phyloP scores from a whole-genome alignment of 208 protist species.

The Trypanosoma conorhini region DNA sequence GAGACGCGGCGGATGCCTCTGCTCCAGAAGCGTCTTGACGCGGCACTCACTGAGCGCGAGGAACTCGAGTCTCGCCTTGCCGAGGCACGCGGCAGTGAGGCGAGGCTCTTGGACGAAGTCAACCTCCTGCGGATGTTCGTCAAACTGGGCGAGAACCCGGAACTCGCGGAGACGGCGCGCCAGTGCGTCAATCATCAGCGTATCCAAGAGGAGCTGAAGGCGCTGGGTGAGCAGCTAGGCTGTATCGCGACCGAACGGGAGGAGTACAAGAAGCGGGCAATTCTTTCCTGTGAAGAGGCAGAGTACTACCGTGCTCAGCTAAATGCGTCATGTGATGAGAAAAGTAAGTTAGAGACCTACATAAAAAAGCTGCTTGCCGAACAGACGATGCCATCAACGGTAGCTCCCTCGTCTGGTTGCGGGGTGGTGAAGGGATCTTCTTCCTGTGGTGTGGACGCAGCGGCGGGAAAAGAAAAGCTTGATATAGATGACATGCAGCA shows the following conservation, averaged over 20 bases:
- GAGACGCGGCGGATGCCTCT: constrained; percentile 36
- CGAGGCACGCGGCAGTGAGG: constrained; percentile 29
- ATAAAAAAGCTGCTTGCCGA: constrained; percentile 12
- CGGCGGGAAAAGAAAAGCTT: background rate
- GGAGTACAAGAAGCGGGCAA: constrained; percentile 37
- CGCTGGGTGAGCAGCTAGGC: constrained; percentile 31
- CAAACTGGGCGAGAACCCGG: constrained; percentile 38
- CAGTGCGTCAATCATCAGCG: constrained; percentile 21
- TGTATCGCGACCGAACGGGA: constrained; percentile 33
- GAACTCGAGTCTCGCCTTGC: constrained; percentile 41
- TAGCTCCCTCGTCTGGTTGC: background rate
- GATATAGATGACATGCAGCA: constrained; percentile 1
- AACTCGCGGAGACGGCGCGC: constrained; percentile 31
- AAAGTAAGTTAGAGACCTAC: constrained; percentile 16
- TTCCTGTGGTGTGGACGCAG: background rate
- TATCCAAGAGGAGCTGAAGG: constrained; percentile 37
- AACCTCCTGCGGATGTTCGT: constrained; percentile 43
- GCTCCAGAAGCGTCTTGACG: constrained; percentile 34
- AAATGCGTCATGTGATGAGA: constrained; percentile 15
- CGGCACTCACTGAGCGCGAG: constrained; percentile 27
- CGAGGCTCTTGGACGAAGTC: constrained; percentile 45
- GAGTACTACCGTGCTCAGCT: constrained; percentile 33
- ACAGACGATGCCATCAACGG: background rate
- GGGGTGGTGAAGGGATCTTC: background rate
- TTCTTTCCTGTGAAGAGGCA: constrained; percentile 45